Conservation (phyloP, 1,284 basidiomycete species). For the Cystobasidium sp. region DNA sequence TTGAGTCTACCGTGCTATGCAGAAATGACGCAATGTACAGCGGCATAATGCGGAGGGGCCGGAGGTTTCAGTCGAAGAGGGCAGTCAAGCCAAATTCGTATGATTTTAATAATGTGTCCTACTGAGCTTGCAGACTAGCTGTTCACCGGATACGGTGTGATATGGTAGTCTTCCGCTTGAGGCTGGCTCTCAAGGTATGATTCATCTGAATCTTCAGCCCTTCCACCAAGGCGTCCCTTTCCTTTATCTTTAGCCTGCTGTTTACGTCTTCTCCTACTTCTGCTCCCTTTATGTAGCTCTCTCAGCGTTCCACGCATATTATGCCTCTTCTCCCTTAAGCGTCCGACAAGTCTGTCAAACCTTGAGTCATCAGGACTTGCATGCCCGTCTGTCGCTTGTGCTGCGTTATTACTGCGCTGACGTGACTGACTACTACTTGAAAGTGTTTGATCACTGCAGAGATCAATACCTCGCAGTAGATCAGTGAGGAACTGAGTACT, state of each 20-base stretch:
- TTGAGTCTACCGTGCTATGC: no score
- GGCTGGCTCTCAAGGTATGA: conserved; percentile 19
- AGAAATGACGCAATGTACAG: neutral
- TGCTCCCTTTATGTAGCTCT: conserved; percentile 28
- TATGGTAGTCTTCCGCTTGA: conserved; percentile 40
- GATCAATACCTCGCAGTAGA: conserved; percentile 29
- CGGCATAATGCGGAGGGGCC: no score
- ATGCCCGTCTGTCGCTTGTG: conserved; percentile 1
- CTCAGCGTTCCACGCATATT: conserved; percentile 32
- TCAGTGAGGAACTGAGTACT: conserved; percentile 37
- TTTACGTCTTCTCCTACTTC: conserved; percentile 1
- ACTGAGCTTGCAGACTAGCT: neutral
- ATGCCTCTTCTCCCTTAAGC: conserved; percentile 24
- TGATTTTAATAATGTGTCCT: no score
- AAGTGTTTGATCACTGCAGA: conserved; percentile 15
- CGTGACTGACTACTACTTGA: neutral
- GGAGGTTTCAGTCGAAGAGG: no score
- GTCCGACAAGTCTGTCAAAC: conserved; percentile 16
- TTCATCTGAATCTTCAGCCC: conserved; percentile 16
- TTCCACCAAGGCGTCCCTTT: conserved; percentile 5
- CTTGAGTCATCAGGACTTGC: conserved; percentile 17
- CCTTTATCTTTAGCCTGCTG: conserved; percentile 25
- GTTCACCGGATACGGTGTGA: conserved; percentile 23
- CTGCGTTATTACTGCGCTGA: neutral
- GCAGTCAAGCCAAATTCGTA: no score